These are phyloP conservation scores for Pyracantha coccinea DNA, from an alignment of 331 rosid genomes.

Conservation along the genomic window DNA sequence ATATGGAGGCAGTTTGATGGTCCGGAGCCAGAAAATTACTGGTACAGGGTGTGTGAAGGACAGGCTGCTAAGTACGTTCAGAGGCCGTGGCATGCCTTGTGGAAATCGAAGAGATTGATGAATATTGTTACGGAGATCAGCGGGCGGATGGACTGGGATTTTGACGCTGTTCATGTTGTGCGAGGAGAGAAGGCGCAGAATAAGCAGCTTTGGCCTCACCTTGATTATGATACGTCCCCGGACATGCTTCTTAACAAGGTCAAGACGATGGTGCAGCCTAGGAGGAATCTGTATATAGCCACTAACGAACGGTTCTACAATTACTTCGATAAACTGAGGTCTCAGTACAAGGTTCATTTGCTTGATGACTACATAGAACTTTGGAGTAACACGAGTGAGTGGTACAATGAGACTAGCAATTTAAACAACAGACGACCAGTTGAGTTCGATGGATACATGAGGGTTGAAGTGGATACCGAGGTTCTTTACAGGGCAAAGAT, in stretches of 20 bases:
- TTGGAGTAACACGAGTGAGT: slow-evolving; percentile 84
- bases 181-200: slow-evolving; percentile 89
- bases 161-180: slow-evolving; percentile 86
- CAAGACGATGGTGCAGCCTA: slow-evolving; percentile 68
- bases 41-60: slow-evolving; percentile 98
- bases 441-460: slow-evolving; percentile 98
- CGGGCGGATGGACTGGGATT: slow-evolving; percentile 96
- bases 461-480: slow-evolving; percentile 95
- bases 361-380: slow-evolving; percentile 86
- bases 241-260: slow-evolving; percentile 61
- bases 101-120: slow-evolving; percentile 99
- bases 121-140: slow-evolving; percentile 84
- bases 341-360: slow-evolving; percentile 82
- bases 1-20: slow-evolving; percentile 87
- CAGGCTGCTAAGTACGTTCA: slow-evolving; percentile 74
- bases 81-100: slow-evolving; percentile 93
- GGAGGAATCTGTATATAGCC: slow-evolving; percentile 85
- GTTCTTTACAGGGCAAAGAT: slow-evolving; percentile 86
- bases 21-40: slow-evolving; percentile 90
- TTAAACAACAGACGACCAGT: slow-evolving; percentile 73
- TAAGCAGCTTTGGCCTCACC: slow-evolving; percentile 87
- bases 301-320: slow-evolving; percentile 87
- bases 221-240: slow-evolving; percentile 81
- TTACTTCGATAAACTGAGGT: slow-evolving; percentile 87
- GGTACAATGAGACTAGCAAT: slow-evolving; percentile 70